These are phyloP conservation scores for Paramecium sonneborni DNA, from an alignment of 73 alveolate genomes.

Conservation along the genomic window DNA sequence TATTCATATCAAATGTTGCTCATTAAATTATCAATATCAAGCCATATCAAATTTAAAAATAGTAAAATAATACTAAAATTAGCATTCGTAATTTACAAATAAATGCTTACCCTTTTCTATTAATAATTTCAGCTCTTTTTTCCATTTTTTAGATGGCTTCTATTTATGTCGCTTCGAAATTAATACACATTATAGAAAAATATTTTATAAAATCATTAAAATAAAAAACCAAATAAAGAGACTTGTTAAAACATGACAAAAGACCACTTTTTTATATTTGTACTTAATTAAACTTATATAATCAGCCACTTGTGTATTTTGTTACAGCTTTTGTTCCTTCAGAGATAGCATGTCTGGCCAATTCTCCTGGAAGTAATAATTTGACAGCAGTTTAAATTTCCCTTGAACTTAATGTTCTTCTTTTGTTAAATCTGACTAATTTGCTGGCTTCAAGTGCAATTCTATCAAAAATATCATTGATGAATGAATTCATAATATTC, in stretches of 20 bases:
- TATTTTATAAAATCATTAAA: background rate
- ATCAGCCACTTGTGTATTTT: conserved; percentile 68
- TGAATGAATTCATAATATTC: conserved; percentile 79
- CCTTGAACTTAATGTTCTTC: conserved; percentile 75
- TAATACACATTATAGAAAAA: background rate
- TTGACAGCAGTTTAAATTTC: conserved; percentile 82
- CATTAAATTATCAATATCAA: no score
- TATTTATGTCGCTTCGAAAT: no score
- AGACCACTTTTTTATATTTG: background rate
- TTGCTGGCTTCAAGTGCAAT: conserved; percentile 78
- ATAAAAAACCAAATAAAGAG: background rate
- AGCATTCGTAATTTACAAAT: no score
- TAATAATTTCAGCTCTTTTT: no score
- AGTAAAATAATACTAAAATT: no score
- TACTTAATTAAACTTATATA: background rate
- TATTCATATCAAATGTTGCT: no score
- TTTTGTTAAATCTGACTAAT: conserved; percentile 71
- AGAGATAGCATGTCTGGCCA: conserved; percentile 79
- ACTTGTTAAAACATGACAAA: background rate
- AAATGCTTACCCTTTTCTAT: no score
- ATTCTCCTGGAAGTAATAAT: conserved; percentile 79
- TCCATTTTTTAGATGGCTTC: no score
- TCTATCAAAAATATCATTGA: conserved; percentile 77
- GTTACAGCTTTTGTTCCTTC: conserved; percentile 84
- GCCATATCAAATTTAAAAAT: no score